Conservation (phyloP, 805 yeast species). For the Cephaloascus fragrans region DNA sequence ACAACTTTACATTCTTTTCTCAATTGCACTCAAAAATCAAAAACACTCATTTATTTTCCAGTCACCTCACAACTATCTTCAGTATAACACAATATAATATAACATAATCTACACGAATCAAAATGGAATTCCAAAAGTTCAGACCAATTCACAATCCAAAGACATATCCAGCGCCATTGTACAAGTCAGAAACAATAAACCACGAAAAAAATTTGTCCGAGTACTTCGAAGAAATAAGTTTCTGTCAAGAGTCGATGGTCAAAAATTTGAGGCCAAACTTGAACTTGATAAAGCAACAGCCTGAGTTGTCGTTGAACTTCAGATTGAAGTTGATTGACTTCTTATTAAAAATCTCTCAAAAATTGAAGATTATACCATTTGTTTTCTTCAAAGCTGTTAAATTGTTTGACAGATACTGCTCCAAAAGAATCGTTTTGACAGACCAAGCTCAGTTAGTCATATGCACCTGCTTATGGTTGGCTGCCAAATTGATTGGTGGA, state of each 20-base stretch:
- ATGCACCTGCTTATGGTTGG: constrained; percentile 87
- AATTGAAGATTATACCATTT: constrained; percentile 59
- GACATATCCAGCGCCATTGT: constrained; percentile 40
- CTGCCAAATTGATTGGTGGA: constrained; percentile 77
- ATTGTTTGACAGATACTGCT: constrained; percentile 84
- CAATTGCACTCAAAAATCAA: too few species aligned
- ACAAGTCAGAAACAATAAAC: constrained; percentile 35
- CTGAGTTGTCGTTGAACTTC: constrained; percentile 68
- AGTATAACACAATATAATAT: constrained; percentile 1
- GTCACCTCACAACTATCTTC: too few species aligned
- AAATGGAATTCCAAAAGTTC: constrained; percentile 6
- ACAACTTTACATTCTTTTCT: too few species aligned
- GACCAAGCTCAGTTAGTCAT: constrained; percentile 88
- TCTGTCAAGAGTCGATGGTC: constrained; percentile 19
- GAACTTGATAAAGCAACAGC: constrained; percentile 71
- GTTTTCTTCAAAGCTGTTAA: constrained; percentile 60
- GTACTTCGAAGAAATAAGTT: constrained; percentile 40
- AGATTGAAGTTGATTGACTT: constrained; percentile 75
- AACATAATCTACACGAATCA: constrained; percentile 5
- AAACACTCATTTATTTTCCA: too few species aligned
- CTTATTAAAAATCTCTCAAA: constrained; percentile 57
- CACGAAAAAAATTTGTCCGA: constrained; percentile 39
- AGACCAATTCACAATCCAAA: constrained; percentile 20
- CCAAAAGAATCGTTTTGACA: constrained; percentile 72
- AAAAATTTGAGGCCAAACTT: constrained; percentile 35